Percentiles rank a stretch among this genome's conserved stretches.
phyloP scores from a whole-genome alignment of 2,329 filamentous ascomycete species.

The Diaporthe ilicicola region DNA sequence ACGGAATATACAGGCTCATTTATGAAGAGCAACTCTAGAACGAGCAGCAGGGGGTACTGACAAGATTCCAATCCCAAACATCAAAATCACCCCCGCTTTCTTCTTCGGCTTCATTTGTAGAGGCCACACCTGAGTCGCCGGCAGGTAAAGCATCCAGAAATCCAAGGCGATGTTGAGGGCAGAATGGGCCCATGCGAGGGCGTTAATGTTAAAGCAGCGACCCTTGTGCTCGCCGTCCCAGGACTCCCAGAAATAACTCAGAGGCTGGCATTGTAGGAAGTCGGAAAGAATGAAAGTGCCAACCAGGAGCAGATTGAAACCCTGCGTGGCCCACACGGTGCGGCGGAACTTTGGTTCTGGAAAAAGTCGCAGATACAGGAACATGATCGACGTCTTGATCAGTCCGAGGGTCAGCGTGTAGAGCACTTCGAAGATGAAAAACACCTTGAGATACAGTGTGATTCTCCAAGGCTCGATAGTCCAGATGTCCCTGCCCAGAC shows the following conservation, averaged over 20 bases:
- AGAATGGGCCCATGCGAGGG: background rate
- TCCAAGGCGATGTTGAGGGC: conserved; percentile 10
- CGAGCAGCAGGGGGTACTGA: background rate
- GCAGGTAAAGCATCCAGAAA: conserved; percentile 25
- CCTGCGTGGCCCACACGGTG: conserved; percentile 24
- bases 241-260: conserved; percentile 31
- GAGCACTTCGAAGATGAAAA: conserved; percentile 40
- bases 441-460: conserved; percentile 24
- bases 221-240: conserved; percentile 33
- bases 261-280: conserved; percentile 31
- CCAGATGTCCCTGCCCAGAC: conserved; percentile 34
- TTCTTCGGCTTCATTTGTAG: conserved; percentile 9
- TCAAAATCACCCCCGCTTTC: background rate
- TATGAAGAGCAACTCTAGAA: no score
- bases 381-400: conserved; percentile 22
- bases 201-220: conserved; percentile 11
- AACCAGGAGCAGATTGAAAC: conserved; percentile 25
- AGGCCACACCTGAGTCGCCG: conserved; percentile 4
- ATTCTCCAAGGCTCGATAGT: conserved; percentile 32
- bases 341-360: conserved; percentile 1
- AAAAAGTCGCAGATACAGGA: conserved; percentile 24
- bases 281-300: conserved; percentile 30
- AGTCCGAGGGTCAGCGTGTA: conserved; percentile 6
- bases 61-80: conserved; percentile 27
- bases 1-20: background rate